Percentiles rank a stretch among this genome's conserved stretches.
Evolutionary conservation across 148 eudicot species (phyloP).

Genomic region (Vaccinium darrowii): DNA sequence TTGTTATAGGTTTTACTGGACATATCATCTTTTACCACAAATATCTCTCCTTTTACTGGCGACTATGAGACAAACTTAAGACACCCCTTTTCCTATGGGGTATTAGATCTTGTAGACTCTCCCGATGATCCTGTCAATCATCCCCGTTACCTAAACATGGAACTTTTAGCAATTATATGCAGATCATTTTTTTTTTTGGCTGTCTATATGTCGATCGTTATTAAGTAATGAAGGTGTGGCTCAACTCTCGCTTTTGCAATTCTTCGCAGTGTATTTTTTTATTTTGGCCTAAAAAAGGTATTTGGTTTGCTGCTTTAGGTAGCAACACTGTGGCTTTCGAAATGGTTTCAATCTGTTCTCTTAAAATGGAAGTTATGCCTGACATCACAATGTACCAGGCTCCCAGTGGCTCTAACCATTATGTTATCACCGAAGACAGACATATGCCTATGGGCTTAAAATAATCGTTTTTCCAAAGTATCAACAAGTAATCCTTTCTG

Average conservation of each 20-base stretch:
- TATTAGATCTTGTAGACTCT: background rate
- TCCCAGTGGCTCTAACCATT: background rate
- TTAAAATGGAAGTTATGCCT: background rate
- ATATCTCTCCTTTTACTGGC: background rate
- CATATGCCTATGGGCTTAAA: background rate
- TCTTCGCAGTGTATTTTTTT: too few species aligned
- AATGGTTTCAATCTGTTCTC: background rate
- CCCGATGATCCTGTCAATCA: background rate
- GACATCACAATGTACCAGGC: conserved; percentile 1
- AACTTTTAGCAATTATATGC: background rate
- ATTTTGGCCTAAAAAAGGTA: too few species aligned
- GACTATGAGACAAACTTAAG: background rate
- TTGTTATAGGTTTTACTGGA: background rate
- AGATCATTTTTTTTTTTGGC: too few species aligned
- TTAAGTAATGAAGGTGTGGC: background rate
- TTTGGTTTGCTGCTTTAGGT: too few species aligned
- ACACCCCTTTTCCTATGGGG: background rate
- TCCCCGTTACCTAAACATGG: background rate
- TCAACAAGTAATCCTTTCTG: conserved; percentile 17
- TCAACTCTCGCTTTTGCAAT: background rate
- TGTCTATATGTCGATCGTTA: background rate
- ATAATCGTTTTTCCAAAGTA: background rate
- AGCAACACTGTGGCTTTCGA: background rate
- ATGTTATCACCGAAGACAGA: background rate
- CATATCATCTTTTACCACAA: background rate